Evolutionary conservation across 1,139 yeast genomes (phyloP).

Genomic region (Zygosaccharomyces sapae): DNA sequence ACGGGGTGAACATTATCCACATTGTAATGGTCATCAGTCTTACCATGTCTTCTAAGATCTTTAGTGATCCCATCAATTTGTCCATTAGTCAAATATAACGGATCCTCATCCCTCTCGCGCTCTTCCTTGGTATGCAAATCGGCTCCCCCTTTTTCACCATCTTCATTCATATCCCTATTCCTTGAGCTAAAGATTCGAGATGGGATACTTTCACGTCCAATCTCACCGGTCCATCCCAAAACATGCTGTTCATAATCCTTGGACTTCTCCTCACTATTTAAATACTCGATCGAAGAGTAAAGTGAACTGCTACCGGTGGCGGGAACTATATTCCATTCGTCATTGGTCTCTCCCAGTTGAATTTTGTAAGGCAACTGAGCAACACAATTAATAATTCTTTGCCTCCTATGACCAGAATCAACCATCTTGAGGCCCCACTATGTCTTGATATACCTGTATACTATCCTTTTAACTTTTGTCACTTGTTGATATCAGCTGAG

Average conservation of each 20-base stretch:
- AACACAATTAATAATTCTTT: constrained; percentile 37
- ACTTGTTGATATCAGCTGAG: not conserved
- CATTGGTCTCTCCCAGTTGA: constrained; percentile 27
- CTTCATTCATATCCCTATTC: constrained; percentile 15
- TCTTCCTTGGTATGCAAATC: constrained; percentile 15
- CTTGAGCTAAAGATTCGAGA: constrained; percentile 10
- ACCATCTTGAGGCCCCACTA: constrained; percentile 12
- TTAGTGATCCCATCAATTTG: constrained; percentile 44
- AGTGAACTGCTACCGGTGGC: constrained; percentile 84
- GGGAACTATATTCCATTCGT: constrained; percentile 53
- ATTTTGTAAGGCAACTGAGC: constrained; percentile 37
- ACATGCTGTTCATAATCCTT: constrained; percentile 83
- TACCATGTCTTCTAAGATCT: constrained; percentile 37
- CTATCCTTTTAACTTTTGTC: constrained; percentile 30
- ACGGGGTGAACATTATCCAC: constrained; percentile 66
- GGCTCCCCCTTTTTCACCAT: not conserved
- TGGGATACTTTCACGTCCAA: constrained; percentile 31
- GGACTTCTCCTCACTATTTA: constrained; percentile 45
- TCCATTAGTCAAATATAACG: constrained; percentile 54
- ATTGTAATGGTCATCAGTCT: constrained; percentile 42
- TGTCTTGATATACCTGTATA: constrained; percentile 42
- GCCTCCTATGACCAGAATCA: constrained; percentile 30
- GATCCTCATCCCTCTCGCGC: constrained; percentile 45
- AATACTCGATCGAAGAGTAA: constrained; percentile 65
- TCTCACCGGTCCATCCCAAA: constrained; percentile 96